phyloP scores from a whole-genome alignment of 768 basidiomycete species.

The Auriscalpium vulgare region DNA sequence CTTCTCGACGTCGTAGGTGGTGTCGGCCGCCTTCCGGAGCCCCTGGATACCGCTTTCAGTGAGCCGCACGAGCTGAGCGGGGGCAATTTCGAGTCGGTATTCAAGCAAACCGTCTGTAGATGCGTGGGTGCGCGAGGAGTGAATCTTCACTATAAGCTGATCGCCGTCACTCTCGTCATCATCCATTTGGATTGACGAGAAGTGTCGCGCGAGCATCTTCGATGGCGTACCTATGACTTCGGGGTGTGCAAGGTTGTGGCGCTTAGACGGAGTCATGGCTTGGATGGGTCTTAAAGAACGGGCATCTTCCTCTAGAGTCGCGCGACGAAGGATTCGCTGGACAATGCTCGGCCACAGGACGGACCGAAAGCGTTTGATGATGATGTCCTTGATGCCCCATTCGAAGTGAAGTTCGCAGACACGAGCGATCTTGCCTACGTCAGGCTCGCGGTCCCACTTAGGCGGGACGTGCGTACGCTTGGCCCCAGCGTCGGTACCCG shows the following conservation, averaged over 20 bases:
- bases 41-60: conserved; percentile 63
- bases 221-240: conserved; percentile 30
- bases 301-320: conserved; percentile 29
- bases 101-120: conserved; percentile 68
- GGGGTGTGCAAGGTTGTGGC: neutral
- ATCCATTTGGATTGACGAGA: conserved; percentile 38
- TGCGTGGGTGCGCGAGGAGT: conserved; percentile 54
- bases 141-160: conserved; percentile 55
- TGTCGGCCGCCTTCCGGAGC: conserved; percentile 32
- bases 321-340: conserved; percentile 62
- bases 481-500: conserved; percentile 42
- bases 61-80: conserved; percentile 53
- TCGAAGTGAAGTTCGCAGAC: conserved; percentile 87
- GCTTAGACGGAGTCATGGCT: conserved; percentile 8
- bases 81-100: conserved; percentile 74
- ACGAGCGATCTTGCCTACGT: conserved; percentile 62
- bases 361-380: conserved; percentile 77
- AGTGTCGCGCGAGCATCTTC: conserved; percentile 49
- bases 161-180: conserved; percentile 28
- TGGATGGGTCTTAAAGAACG: conserved; percentile 35
- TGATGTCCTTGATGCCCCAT: conserved; percentile 81
- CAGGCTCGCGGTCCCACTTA: conserved; percentile 50
- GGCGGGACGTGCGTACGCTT: conserved; percentile 26
- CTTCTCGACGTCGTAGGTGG: conserved; percentile 23
- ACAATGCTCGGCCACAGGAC: conserved; percentile 75